These are phyloP conservation scores for Discostella stelligeroides DNA, from an alignment of 108 stramenopile genomes.

Conservation along the genomic window DNA sequence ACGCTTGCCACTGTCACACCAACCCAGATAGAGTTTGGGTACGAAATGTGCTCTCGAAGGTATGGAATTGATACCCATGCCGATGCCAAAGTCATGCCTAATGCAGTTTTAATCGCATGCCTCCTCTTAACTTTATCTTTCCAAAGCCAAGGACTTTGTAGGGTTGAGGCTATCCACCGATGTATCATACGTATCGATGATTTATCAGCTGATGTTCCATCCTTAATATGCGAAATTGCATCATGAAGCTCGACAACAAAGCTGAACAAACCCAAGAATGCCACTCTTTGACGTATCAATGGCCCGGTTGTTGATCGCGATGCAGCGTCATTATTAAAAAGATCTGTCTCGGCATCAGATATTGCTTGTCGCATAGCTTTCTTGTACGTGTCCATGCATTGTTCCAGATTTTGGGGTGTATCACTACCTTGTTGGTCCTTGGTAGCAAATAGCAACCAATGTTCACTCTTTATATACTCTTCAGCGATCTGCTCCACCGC, in stretches of 20 bases:
- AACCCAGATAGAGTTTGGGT: constrained; percentile 52
- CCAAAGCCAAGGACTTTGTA: constrained; percentile 46
- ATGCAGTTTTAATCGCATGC: constrained; percentile 50
- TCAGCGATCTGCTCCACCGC: constrained; percentile 31
- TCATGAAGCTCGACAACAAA: constrained; percentile 34
- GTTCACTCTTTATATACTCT: constrained; percentile 25
- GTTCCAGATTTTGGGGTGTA: constrained; percentile 8
- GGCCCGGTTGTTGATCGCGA: constrained; percentile 26
- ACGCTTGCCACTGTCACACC: constrained; percentile 57
- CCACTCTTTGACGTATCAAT: constrained; percentile 22
- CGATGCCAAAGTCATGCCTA: constrained; percentile 52
- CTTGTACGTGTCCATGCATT: constrained; percentile 3
- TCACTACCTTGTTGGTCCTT: neutral
- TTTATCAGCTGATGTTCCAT: constrained; percentile 10
- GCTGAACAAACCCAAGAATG: constrained; percentile 34
- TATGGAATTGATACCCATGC: constrained; percentile 50
- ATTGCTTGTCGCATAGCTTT: constrained; percentile 26
- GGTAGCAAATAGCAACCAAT: constrained; percentile 21
- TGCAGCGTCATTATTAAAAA: constrained; percentile 13
- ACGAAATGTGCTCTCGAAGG: constrained; percentile 42
- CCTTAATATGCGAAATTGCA: constrained; percentile 10
- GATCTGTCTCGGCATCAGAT: constrained; percentile 12
- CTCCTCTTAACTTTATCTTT: constrained; percentile 32
- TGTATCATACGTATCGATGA: neutral
- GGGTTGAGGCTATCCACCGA: neutral